Evolutionary conservation across 352 stramenopile species (phyloP), one percentile per base, ranked within the genome.

Genomic region (Pythium myriotylum): DNA sequence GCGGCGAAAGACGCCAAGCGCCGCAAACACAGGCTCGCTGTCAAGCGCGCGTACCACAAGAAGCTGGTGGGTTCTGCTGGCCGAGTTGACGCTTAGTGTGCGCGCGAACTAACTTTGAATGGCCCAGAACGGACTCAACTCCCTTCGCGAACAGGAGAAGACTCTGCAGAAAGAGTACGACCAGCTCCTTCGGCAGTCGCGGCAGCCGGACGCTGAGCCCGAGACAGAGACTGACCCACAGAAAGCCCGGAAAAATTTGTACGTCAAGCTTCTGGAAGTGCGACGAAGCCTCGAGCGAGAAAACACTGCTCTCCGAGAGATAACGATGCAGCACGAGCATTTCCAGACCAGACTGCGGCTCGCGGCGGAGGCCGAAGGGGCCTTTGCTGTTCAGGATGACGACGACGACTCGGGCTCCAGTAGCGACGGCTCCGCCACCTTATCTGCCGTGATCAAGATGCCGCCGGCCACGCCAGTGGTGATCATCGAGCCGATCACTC

Each of bases 1-100:
- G 41, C 52, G 2, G 60, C 47, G 26, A 33, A 14, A 10, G 54
- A 62, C 35, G 50, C 54, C 0, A 40, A 59, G 32, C 54, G 54
- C 9, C 33, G 45, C 33, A 35, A 45, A 17, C 69, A 77, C 46
- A 62, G 69, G 17, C 50, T 74, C 33, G 65, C 69, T n/a, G 69
- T 77, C 51, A 73, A 77, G 50, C 65, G 69, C 27, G 57, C 66
- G n/a, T 77, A 77, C 40, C 62, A 77, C 62, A 51, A 65, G 32
- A 68, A 67, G 50, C 65, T 74, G 22, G 69, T 73, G 29, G 24
- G 68, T 56, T 24, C 1, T 55, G 2, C 12, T 29, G 9, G 3
- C 16, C 26, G 4, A 14, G 14, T 23, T 35, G 37, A 13, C 47
- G 27, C 16, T 43, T 16, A 29, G 17, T 16, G 17, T 43, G 32